A percentile compares a stretch with the other conserved stretches of the same genome.
Conservation (phyloP, 805 yeast species). For the Ogataea chonburiensis region DNA sequence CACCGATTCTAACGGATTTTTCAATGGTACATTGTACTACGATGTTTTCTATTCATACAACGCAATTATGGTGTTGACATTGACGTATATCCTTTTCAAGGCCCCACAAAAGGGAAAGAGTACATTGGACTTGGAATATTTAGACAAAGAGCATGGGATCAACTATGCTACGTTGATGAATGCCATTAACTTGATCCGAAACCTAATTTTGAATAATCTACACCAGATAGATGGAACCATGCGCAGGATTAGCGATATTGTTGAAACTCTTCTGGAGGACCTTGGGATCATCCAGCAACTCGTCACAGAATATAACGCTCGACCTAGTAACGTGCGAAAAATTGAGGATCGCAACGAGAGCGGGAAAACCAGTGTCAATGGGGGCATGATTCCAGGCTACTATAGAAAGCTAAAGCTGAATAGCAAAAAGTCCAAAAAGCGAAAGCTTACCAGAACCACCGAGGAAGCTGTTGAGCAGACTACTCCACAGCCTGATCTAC, state of each 20-base stretch:
- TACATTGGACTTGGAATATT: constrained; percentile 29
- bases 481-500: background rate
- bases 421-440: constrained; percentile 5
- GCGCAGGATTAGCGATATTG: constrained; percentile 42
- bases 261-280: constrained; percentile 42
- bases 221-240: constrained; percentile 42
- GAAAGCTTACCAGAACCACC: constrained; percentile 3
- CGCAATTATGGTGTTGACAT: constrained; percentile 41
- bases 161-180: constrained; percentile 29
- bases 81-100: constrained; percentile 39
- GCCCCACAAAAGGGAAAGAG: constrained; percentile 23
- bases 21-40: constrained; percentile 44
- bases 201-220: constrained; percentile 32
- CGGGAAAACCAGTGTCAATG: constrained; percentile 34
- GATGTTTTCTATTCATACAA: constrained; percentile 46
- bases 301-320: constrained; percentile 30
- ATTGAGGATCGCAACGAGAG: constrained; percentile 31
- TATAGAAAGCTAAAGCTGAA: constrained; percentile 26
- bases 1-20: constrained; percentile 37
- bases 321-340: constrained; percentile 30
- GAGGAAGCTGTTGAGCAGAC: background rate
- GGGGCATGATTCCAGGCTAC: constrained; percentile 31
- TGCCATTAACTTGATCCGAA: constrained; percentile 36
- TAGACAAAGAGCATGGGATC: constrained; percentile 30
- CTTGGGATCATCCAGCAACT: constrained; percentile 37